A percentile compares a stretch with the other conserved stretches of the same genome.
phyloP scores from a whole-genome alignment of 1,284 basidiomycete species.

The Sporisorium scitamineum region DNA sequence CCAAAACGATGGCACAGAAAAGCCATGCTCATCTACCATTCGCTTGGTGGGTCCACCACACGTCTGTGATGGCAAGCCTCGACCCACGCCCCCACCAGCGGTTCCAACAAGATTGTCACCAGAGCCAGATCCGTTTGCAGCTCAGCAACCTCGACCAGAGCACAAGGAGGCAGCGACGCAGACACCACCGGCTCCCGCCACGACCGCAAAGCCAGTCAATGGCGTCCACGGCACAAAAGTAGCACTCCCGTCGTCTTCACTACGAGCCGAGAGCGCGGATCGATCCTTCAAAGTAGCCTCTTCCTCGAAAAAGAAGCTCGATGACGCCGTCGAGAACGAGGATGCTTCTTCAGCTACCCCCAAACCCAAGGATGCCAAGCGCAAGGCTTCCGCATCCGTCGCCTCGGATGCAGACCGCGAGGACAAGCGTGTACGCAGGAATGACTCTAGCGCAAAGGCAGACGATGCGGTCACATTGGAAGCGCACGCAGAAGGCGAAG shows the following conservation, averaged over 20 bases:
- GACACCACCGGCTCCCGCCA: constrained; percentile 21
- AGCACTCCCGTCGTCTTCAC: constrained; percentile 8
- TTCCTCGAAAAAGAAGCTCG: constrained; percentile 57
- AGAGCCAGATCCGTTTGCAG: constrained; percentile 41
- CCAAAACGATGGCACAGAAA: constrained; percentile 59
- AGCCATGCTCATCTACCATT: constrained; percentile 61
- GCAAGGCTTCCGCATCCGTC: constrained; percentile 48
- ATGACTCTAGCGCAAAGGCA: constrained; percentile 21
- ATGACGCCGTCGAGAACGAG: constrained; percentile 35
- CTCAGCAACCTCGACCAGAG: constrained; percentile 22
- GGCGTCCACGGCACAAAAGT: constrained; percentile 28
- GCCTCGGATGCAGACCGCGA: constrained; percentile 42
- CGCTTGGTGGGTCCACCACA: constrained; percentile 60
- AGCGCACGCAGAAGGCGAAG: constrained; percentile 10
- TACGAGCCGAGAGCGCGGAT: constrained; percentile 22
- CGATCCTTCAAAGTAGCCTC: constrained; percentile 48
- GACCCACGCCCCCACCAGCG: constrained; percentile 37
- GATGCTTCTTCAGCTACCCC: constrained; percentile 16
- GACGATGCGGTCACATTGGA: constrained; percentile 21
- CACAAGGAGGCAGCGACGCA: constrained; percentile 47
- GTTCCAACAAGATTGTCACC: constrained; percentile 51
- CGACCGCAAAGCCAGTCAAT: constrained; percentile 25
- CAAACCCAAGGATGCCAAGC: constrained; percentile 47
- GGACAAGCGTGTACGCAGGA: constrained; percentile 45
- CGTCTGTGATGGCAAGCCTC: constrained; percentile 60